A percentile compares a stretch with the other conserved stretches of the same genome.
These are phyloP conservation scores for Dipteronia sinensis DNA, from an alignment of 345 rosid genomes.

Conservation along the genomic window DNA sequence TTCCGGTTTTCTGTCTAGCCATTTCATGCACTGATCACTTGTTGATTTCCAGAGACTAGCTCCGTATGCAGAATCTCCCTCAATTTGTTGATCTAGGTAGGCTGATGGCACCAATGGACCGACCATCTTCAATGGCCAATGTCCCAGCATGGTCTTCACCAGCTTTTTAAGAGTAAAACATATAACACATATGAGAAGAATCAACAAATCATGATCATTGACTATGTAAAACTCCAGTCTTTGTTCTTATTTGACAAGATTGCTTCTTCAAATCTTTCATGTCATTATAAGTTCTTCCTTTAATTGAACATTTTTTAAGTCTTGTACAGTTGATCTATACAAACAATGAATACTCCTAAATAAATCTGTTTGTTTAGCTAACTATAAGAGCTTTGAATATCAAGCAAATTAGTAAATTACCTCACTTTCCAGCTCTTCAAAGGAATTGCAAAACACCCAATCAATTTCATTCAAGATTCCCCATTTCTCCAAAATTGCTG, in stretches of 20 bases:
- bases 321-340: too few species aligned
- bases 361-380: too few species aligned
- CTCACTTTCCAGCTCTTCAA: conserved; percentile 49
- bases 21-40: conserved; percentile 30
- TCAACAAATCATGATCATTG: not conserved
- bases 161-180: conserved; percentile 30
- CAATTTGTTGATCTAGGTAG: conserved; percentile 42
- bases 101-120: conserved; percentile 56
- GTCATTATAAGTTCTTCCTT: not conserved
- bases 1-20: conserved; percentile 39
- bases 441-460: conserved; percentile 53
- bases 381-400: not conserved
- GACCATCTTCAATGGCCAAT: conserved; percentile 40
- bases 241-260: not conserved
- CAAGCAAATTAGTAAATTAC: conserved; percentile 20
- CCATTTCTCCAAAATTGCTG: conserved; percentile 32
- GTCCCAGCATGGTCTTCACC: conserved; percentile 30
- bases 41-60: conserved; percentile 36
- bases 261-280: not conserved
- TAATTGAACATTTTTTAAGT: not conserved
- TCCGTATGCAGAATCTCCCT: conserved; percentile 45
- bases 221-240: not conserved
- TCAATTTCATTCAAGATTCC: conserved; percentile 27
- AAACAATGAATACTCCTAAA: too few species aligned
- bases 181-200: conserved; percentile 7